phyloP scores from a whole-genome alignment of 164 flowering plant genomes.

The Protea cynaroides region DNA sequence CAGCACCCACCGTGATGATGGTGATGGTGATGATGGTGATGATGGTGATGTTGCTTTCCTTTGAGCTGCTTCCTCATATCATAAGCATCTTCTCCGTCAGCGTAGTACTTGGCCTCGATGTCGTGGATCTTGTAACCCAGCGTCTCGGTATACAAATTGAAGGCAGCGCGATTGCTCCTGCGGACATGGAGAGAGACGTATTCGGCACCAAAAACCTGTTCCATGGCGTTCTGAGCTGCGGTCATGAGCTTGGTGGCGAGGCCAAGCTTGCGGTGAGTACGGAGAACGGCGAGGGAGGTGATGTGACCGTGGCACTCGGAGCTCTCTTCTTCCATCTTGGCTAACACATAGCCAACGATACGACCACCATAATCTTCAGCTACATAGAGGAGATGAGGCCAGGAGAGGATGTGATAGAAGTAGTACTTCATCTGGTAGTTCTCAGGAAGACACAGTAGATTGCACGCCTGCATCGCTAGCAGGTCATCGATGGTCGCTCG shows the following conservation, averaged over 20 bases:
- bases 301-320: slow-evolving; percentile 97
- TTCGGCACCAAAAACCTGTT: slow-evolving; percentile 74
- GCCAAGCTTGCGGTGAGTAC: slow-evolving; percentile 90
- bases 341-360: slow-evolving; percentile 90
- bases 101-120: slow-evolving; percentile 66
- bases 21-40: neutral
- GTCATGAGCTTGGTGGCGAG: slow-evolving; percentile 96
- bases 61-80: slow-evolving; percentile 68
- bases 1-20: neutral
- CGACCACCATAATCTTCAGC: slow-evolving; percentile 91
- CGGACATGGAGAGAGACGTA: slow-evolving; percentile 87
- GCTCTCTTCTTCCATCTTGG: slow-evolving; percentile 94
- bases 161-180: slow-evolving; percentile 88
- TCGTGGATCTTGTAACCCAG: slow-evolving; percentile 68
- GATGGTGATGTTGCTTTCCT: slow-evolving; percentile 28
- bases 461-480: slow-evolving; percentile 94
- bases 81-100: slow-evolving; percentile 73
- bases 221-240: slow-evolving; percentile 97
- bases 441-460: slow-evolving; percentile 82
- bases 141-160: slow-evolving; percentile 56
- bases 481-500: slow-evolving; percentile 83
- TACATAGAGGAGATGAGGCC: slow-evolving; percentile 99
- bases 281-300: slow-evolving; percentile 89
- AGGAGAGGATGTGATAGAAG: slow-evolving; percentile 91
- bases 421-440: slow-evolving; percentile 96